Evolutionary conservation across 2,329 filamentous ascomycete genomes (phyloP).

Genomic region (Chaetothyriales sp.): DNA sequence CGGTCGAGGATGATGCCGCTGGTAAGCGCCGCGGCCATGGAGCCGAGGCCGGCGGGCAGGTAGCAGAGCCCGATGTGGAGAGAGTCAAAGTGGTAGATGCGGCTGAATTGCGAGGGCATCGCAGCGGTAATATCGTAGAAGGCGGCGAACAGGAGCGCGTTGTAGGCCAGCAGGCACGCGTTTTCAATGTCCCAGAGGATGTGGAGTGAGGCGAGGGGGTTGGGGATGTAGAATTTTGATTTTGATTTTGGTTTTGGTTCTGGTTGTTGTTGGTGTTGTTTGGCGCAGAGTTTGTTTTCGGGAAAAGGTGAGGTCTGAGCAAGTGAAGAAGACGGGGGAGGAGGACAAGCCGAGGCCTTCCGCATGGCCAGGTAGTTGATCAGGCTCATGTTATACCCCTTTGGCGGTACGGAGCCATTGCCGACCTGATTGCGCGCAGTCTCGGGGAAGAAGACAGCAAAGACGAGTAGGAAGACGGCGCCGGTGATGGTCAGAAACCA

Average conservation of each 20-base stretch:
- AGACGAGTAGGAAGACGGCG: conserved; percentile 20
- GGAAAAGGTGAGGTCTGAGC: neutral
- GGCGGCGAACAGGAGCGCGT: conserved; percentile 32
- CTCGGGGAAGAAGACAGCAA: conserved; percentile 25
- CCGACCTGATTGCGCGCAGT: conserved; percentile 26
- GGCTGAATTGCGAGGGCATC: conserved; percentile 33
- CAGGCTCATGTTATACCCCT: conserved; percentile 24
- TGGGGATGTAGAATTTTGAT: conserved; percentile 25
- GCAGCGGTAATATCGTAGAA: conserved; percentile 36
- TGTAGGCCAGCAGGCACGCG: conserved; percentile 25
- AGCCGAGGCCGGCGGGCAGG: conserved; percentile 20
- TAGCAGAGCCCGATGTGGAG: conserved; percentile 33
- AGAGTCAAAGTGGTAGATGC: conserved; percentile 35
- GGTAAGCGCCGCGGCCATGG: conserved; percentile 16
- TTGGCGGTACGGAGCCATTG: conserved; percentile 27
- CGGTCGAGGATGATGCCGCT: conserved; percentile 48
- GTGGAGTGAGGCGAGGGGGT: conserved; percentile 26
- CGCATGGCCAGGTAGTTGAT: conserved; percentile 17
- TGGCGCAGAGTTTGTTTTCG: neutral
- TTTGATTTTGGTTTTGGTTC: conserved; percentile 1
- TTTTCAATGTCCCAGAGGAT: conserved; percentile 28
- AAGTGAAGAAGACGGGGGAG: neutral
- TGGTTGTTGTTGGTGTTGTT: conserved; percentile 1
- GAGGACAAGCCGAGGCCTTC: conserved; percentile 5
- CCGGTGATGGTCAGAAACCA: conserved; percentile 42